Base-by-base conservation (phyloP, 345 rosid genomes). In the Acer saccharum region DNA sequence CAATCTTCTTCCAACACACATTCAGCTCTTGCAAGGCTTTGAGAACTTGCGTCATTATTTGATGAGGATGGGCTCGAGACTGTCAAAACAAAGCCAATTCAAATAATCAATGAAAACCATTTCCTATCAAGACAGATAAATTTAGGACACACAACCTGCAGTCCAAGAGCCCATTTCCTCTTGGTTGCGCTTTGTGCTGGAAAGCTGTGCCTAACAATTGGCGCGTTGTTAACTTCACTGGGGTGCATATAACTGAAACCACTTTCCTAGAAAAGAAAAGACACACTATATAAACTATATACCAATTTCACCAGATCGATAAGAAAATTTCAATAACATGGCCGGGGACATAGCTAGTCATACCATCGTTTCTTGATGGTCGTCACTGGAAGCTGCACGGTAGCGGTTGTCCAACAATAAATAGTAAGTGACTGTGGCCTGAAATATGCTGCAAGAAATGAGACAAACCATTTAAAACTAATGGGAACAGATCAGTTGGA, bases 161-260 rank as follows among this genome's bases (percentile, higher is more conserved):
- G 91, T 70, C 99, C 98, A 77, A 96, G 95, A 81, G 95, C 91
- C 97, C 97, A 96, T 88, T 93, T 96, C 84, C 92, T 86, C 69
- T 88, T 92, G 64, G 73, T 84, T 12, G 88, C 1, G 90, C 77
- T 76, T 84, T 91, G 93, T 52, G 92, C 96, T 43, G 92, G 84
- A 81, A 84, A 84, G 68, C 91, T 86, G 74, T 86, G 88, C 27
- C 88, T 87, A 83, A 83, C 84, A 3, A 90, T 79, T 48, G 96
- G 88, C 79, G 84, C 77, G 64, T 88, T 71, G 64, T 88, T 71
- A 60, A 86, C 80, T 81, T 94, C 98, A 64, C 76, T 81, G 72
- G 85, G 86, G 85, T 87, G 90, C 86, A 86, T 80, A 50, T n/a
- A n/a, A n/a, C n/a, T n/a, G n/a, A n/a, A n/a, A n/a, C 89, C 85